A percentile compares a stretch with the other conserved stretches of the same genome.
Conservation (phyloP, 345 rosid genomes). For the Murraya koenigii region DNA sequence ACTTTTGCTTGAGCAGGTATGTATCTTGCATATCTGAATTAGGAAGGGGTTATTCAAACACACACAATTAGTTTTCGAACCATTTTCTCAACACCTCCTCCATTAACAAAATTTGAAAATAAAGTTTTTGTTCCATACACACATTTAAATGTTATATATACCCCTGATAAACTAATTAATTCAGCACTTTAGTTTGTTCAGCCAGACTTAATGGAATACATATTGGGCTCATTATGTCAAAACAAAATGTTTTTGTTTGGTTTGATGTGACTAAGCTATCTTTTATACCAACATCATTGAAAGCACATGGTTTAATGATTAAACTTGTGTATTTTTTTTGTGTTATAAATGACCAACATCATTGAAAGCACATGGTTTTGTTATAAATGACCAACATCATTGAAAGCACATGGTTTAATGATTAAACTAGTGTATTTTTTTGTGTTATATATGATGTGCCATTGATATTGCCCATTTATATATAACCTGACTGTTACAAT, state of each 20-base stretch:
- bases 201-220: background rate
- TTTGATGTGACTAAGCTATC: background rate
- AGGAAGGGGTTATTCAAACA: background rate
- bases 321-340: background rate
- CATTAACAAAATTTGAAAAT: background rate
- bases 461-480: background rate
- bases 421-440: background rate
- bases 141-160: background rate
- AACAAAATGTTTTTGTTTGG: background rate
- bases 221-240: background rate
- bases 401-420: background rate
- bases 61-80: background rate
- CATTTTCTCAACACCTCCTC: background rate
- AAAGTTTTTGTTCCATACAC: background rate
- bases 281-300: background rate
- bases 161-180: background rate
- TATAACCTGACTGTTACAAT: too few species aligned
- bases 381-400: background rate
- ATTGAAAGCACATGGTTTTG: background rate
- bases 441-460: background rate
- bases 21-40: conserved; percentile 4
- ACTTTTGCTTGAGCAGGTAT: conserved; percentile 84
- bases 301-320: too few species aligned
- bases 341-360: background rate
- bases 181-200: background rate